These are phyloP conservation scores for Jatropha podagrica DNA, from an alignment of 441 rosid species.

Conservation along the genomic window DNA sequence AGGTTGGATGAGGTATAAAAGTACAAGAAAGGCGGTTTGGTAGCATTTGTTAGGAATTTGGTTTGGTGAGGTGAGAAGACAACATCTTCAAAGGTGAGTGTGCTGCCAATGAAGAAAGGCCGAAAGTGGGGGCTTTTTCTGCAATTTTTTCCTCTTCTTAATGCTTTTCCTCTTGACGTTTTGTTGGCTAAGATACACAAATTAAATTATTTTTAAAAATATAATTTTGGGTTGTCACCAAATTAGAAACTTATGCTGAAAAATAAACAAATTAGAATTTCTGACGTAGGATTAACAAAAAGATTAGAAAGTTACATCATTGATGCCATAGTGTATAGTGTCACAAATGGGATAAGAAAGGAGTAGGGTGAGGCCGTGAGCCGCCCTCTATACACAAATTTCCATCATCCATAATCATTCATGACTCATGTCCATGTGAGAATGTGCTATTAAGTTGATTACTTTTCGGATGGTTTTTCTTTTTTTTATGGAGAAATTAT, in stretches of 20 bases:
- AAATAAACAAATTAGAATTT: no score
- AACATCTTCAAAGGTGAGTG: slow-evolving; percentile 25
- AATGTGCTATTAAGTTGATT: slow-evolving; percentile 2
- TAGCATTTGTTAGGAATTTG: slow-evolving; percentile 26
- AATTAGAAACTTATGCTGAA: not conserved
- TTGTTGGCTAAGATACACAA: not conserved
- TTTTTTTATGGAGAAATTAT: not conserved
- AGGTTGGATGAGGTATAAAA: not conserved
- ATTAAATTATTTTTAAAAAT: no score
- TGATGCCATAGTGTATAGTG: not conserved
- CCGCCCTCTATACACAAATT: slow-evolving; percentile 33
- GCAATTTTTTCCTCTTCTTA: not conserved
- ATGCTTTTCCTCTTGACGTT: slow-evolving; percentile 25
- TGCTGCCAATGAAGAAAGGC: slow-evolving; percentile 22
- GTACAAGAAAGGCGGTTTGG: slow-evolving; percentile 28
- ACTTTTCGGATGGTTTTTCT: not conserved
- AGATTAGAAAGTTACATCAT: slow-evolving; percentile 11
- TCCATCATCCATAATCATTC: slow-evolving; percentile 25
- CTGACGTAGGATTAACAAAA: not conserved
- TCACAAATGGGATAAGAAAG: not conserved
- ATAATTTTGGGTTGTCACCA: not conserved
- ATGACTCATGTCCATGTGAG: slow-evolving; percentile 42
- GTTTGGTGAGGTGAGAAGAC: slow-evolving; percentile 44
- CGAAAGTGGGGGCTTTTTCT: slow-evolving; percentile 26
- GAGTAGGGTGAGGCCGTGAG: slow-evolving; percentile 3